phyloP scores from a whole-genome alignment of 345 rosid genomes.

The Physaria fendleri region DNA sequence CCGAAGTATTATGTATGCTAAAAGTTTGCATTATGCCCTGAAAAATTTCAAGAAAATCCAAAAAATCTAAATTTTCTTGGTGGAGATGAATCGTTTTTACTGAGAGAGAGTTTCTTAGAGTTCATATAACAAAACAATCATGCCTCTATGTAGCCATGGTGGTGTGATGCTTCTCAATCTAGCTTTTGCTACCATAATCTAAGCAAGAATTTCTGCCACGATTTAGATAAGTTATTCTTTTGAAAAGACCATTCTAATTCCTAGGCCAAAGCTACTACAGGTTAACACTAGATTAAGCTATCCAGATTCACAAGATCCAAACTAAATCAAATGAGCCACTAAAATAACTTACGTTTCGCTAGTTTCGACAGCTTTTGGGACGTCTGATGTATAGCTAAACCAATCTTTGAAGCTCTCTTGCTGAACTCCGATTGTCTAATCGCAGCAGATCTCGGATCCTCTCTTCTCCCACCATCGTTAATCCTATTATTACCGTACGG shows the following conservation, averaged over 20 bases:
- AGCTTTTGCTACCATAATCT: not conserved
- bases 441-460: slow-evolving; percentile 42
- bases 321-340: slow-evolving; percentile 2
- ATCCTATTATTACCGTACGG: slow-evolving; percentile 19
- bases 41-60: too few species aligned
- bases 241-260: not conserved
- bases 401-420: slow-evolving; percentile 51
- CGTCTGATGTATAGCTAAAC: slow-evolving; percentile 65
- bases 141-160: not conserved
- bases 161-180: not conserved
- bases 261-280: slow-evolving; percentile 2
- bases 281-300: not conserved
- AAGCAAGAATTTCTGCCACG: not conserved
- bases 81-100: not conserved
- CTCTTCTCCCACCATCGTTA: too few species aligned
- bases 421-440: slow-evolving; percentile 60
- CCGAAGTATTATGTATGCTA: too few species aligned
- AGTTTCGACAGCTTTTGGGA: slow-evolving; percentile 78
- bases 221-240: not conserved
- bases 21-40: too few species aligned
- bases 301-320: too few species aligned
- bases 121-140: not conserved
- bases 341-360: slow-evolving; percentile 52
- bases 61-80: too few species aligned
- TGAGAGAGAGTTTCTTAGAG: not conserved